A percentile compares a stretch with the other conserved stretches of the same genome.
These are phyloP conservation scores for Calocybe cyanea DNA, from an alignment of 768 basidiomycete genomes.

Conservation along the genomic window DNA sequence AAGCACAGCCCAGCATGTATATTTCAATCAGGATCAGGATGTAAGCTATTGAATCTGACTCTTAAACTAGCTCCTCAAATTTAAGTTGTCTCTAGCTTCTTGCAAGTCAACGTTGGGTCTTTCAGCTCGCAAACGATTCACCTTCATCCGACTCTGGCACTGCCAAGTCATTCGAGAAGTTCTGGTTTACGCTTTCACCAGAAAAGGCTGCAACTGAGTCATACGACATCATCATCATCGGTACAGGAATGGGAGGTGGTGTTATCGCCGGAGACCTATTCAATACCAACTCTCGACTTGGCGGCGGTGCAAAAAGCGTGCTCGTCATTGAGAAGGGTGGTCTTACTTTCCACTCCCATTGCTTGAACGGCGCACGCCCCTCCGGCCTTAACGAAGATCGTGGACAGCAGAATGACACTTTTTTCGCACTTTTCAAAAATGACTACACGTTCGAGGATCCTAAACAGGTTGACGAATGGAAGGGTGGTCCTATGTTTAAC, in stretches of 20 bases:
- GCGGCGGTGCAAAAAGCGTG: slow-evolving; percentile 12
- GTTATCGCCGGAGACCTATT: slow-evolving; percentile 22
- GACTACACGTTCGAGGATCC: slow-evolving; percentile 3
- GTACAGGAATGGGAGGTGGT: slow-evolving; percentile 20
- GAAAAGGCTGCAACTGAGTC: slow-evolving; percentile 3
- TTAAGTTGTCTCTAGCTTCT: too few relatives aligned
- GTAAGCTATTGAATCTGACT: too few relatives aligned
- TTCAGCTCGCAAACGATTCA: too few relatives aligned
- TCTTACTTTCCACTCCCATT: slow-evolving; percentile 22
- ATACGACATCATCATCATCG: slow-evolving; percentile 21
- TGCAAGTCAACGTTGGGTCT: too few relatives aligned
- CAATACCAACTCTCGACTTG: slow-evolving; percentile 18
- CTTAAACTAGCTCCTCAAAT: too few relatives aligned
- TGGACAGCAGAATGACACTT: slow-evolving; percentile 22
- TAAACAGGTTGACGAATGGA: slow-evolving; percentile 13
- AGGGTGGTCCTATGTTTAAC: slow-evolving; percentile 19
- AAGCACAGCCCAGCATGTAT: too few relatives aligned
- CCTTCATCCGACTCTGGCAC: too few relatives aligned
- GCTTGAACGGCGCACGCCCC: slow-evolving; percentile 21
- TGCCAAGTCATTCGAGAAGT: slow-evolving; percentile 7
- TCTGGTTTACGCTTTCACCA: slow-evolving; percentile 8
- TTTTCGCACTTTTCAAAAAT: slow-evolving; percentile 17
- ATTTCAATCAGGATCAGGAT: too few relatives aligned
- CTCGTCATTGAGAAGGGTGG: slow-evolving; percentile 24
- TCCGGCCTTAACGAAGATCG: slow-evolving; percentile 15